Conservation (phyloP, 306 rosid species). For the Astragalus glycyphyllos region DNA sequence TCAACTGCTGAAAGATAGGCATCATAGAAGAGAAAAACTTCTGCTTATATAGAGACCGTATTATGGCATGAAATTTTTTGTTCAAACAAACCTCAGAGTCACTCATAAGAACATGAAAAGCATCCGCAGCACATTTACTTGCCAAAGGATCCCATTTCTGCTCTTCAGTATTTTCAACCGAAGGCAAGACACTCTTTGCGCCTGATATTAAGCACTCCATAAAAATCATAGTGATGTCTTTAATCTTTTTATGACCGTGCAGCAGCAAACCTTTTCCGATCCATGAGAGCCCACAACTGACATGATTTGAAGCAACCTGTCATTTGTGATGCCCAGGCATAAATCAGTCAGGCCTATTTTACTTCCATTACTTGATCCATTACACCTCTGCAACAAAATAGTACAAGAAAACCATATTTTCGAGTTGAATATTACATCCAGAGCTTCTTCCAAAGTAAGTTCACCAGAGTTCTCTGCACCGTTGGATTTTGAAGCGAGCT, state of each 20-base stretch:
- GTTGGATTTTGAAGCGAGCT: conserved; percentile 58
- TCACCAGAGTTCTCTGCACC: conserved; percentile 50
- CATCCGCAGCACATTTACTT: conserved; percentile 80
- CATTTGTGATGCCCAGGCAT: conserved; percentile 63
- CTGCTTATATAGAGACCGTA: conserved; percentile 91
- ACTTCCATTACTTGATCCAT: conserved; percentile 49
- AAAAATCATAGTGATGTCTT: conserved; percentile 71
- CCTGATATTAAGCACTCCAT: conserved; percentile 66
- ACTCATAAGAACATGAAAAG: conserved; percentile 87
- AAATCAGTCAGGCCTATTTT: conserved; percentile 64
- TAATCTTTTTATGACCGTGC: conserved; percentile 82
- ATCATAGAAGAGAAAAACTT: conserved; percentile 80
- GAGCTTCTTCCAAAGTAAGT: conserved; percentile 75
- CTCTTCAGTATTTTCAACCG: conserved; percentile 45
- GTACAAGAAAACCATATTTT: conserved; percentile 49
- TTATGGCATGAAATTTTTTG: conserved; percentile 66
- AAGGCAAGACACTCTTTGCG: conserved; percentile 43
- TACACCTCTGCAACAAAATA: conserved; percentile 42
- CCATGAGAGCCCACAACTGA: conserved; percentile 90
- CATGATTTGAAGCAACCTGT: conserved; percentile 67
- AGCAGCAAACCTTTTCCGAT: conserved; percentile 91
- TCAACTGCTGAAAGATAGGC: conserved; percentile 77
- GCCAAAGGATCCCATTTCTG: conserved; percentile 54
- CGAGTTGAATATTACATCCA: conserved; percentile 66
- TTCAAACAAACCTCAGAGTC: conserved; percentile 92